Percentiles rank a stretch among this genome's conserved stretches.
phyloP scores from a whole-genome alignment of 805 yeast species.

The Suhomyces faveliae region DNA sequence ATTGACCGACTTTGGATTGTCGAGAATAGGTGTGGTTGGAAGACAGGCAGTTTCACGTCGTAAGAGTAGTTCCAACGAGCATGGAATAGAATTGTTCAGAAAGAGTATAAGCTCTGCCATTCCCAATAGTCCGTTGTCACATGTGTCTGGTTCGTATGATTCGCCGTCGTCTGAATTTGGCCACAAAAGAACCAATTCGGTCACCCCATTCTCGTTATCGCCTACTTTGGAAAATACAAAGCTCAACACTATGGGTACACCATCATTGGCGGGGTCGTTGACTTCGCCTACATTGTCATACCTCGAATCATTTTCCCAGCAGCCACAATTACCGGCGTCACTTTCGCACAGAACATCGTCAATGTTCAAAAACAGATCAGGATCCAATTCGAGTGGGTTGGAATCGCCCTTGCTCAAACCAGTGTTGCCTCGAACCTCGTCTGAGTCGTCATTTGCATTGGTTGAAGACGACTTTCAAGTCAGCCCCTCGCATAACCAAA shows the following conservation, averaged over 20 bases:
- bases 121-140: conserved; percentile 27
- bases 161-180: conserved; percentile 24
- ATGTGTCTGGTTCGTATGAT: conserved; percentile 14
- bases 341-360: conserved; percentile 10
- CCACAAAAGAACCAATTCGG: conserved; percentile 40
- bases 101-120: conserved; percentile 18
- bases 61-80: conserved; percentile 43
- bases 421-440: conserved; percentile 45
- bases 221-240: conserved; percentile 35
- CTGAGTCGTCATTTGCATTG: conserved; percentile 58
- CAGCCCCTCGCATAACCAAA: conserved; percentile 23
- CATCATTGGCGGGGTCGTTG: conserved; percentile 2
- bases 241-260: conserved; percentile 9
- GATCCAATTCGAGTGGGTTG: conserved; percentile 41
- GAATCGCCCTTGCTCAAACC: conserved; percentile 54
- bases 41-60: conserved; percentile 58
- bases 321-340: conserved; percentile 6
- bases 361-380: conserved; percentile 14
- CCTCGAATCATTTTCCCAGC: conserved; percentile 12
- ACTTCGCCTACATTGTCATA: conserved; percentile 16
- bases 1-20: conserved; percentile 91
- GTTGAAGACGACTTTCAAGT: conserved; percentile 49
- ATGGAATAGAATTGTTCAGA: conserved; percentile 41
- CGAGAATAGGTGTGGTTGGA: conserved; percentile 82
- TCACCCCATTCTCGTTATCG: conserved; percentile 45